phyloP scores from a whole-genome alignment of 805 yeast genomes.

The Saccharomycopsis oosterbeekiorum region DNA sequence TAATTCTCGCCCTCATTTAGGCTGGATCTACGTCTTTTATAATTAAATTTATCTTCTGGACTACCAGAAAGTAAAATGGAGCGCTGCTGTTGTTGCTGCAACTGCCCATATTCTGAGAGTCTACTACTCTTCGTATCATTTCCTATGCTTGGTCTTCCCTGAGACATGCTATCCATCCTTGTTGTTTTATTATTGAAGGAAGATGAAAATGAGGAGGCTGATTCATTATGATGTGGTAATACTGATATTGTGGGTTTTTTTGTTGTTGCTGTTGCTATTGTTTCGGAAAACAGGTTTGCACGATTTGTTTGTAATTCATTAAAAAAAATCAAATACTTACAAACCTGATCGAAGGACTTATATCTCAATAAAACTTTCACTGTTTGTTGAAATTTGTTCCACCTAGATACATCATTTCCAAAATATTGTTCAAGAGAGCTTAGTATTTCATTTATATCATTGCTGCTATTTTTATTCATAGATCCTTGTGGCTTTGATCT shows the following conservation, averaged over 20 bases:
- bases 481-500: neutral
- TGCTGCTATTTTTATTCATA: neutral
- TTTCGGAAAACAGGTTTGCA: neutral
- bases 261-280: constrained; percentile 1
- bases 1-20: constrained; percentile 8
- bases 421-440: neutral
- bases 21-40: constrained; percentile 10
- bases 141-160: neutral
- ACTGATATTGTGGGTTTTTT: neutral
- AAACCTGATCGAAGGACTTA: constrained; percentile 27
- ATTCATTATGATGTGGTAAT: neutral
- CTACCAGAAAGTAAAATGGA: neutral
- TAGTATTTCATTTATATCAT: neutral
- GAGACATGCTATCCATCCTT: neutral
- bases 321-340: constrained; percentile 26
- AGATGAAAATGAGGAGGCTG: neutral
- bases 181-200: neutral
- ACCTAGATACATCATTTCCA: constrained; percentile 12
- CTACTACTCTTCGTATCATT: neutral
- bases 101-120: neutral
- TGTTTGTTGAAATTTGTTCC: constrained; percentile 28
- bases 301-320: constrained; percentile 22
- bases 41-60: neutral
- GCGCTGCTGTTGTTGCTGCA: neutral
- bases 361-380: constrained; percentile 26